Evolutionary conservation across 1,284 basidiomycete species (phyloP), one percentile per base, ranked within the genome.

Genomic region (Neonothopanus nambi): DNA sequence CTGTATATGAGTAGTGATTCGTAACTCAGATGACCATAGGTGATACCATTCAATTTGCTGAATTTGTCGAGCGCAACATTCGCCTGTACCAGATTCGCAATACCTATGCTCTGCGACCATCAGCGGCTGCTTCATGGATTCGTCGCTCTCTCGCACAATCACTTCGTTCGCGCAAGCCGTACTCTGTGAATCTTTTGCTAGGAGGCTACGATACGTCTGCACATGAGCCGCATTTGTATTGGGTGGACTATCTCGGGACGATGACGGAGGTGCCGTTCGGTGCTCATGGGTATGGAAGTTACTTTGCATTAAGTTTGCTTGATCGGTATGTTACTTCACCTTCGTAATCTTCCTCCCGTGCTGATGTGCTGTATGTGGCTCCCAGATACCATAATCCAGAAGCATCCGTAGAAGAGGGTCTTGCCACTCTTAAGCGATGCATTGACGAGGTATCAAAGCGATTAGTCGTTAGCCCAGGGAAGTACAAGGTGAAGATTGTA

Each of bases 241-340:
- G 95, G 95, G 79, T 98, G 58, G 96, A 99, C 74, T 95, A 97
- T 69, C 80, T 97, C 41, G 96, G 96, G 36, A 97, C 96, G 7
- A 80, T 91, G 64, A 84, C 87, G 2, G 82, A 87, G 48, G 91
- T 98, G 5, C 95, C 95, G 0, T 99, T 95, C 68, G 95, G 87
- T 6, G 95, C 95, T 0, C 96, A 98, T 68, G 97, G 96, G 1
- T 95, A 98, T 67, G 96, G 94, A 36, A 84, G 89, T 56, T 96
- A 95, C 73, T 96, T 99, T 69, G 89, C 86, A 18, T 76, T 98
- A 63, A 88, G 89, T 81, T 91, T 95, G 64, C 80, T 99, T 58
- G 96, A 99, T 67, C 80, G 90, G 85, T 95, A 70, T 54, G 81
- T 67, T 20, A 36, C 45, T 37, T 35, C 9, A 9, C 35, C 49